Base-by-base conservation (phyloP, 305 asterid species). In the Coffea humblotiana region DNA sequence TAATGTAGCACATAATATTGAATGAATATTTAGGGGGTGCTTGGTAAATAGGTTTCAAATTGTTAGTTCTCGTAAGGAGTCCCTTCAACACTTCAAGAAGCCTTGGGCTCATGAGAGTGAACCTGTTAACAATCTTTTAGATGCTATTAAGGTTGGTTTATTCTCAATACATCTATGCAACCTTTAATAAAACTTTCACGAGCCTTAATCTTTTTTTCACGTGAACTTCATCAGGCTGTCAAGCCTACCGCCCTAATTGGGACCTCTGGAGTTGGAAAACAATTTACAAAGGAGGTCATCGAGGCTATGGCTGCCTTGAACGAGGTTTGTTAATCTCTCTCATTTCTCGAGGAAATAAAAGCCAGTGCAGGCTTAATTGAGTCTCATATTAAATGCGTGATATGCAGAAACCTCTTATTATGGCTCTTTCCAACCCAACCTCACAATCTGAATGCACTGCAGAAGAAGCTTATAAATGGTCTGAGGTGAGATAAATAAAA, bases 31-130 rank as follows among this genome's bases (percentile, higher is more conserved):
- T 32, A 32, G 1, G 32, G 32, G 32, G 32, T 32, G 1, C 1
- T 32, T 32, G 32, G 32, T 32, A 32, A 32, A 32, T 32, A 1
- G 32, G 32, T 32, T 32, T 32, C 32, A 32, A 87, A 84, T 96
- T 69, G 97, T 93, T 21, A 82, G 89, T 75, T 93, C 97, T 32
- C 97, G 98, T 25, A 84, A 85, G 86, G 97, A 90, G 72, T 91
- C 98, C 67, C 98, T 96, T 88, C 99, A 96, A 89, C 98, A 93
- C 86, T 94, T 94, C 88, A 96, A 96, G 83, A 29, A 83, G 71
- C 98, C 99, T 71, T 94, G 97, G 97, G 99, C 99, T 71, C 99
- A 94, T 58, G 97, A 92, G 29, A 97, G 94, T 65, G 94, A 94
- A 85, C 96, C 97, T 0, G 80, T 93, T 71, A 81, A 79, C 84